Evolutionary conservation across 345 rosid species (phyloP).

Genomic region (Psidium friedrichsthalianum): DNA sequence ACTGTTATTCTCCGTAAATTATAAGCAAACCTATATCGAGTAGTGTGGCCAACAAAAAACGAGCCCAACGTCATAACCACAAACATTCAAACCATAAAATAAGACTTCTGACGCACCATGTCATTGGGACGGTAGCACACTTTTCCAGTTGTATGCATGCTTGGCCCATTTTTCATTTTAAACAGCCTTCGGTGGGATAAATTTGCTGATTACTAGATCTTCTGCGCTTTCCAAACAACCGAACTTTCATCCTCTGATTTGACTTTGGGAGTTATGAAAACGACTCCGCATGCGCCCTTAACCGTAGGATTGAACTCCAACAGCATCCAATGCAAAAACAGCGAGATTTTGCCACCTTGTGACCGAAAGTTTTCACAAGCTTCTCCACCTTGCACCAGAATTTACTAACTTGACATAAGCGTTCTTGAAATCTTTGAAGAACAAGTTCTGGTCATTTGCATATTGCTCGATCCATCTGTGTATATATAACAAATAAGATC

Average conservation of each 20-base stretch:
- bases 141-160: neutral
- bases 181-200: neutral
- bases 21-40: neutral
- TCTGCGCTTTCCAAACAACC: neutral
- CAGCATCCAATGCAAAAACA: neutral
- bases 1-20: neutral
- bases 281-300: neutral
- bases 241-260: neutral
- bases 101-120: neutral
- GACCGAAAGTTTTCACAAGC: slow-evolving; percentile 9
- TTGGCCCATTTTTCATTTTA: neutral
- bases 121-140: neutral
- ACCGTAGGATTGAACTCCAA: neutral
- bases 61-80: neutral
- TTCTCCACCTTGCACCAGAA: slow-evolving; percentile 69
- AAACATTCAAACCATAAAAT: neutral
- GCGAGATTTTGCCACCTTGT: neutral
- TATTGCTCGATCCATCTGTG: slow-evolving; percentile 70
- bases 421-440: slow-evolving; percentile 68
- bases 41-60: neutral
- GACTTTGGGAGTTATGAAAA: neutral
- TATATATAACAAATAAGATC: neutral
- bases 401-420: slow-evolving; percentile 73
- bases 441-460: slow-evolving; percentile 49
- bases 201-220: neutral